A percentile compares a stretch with the other conserved stretches of the same genome.
These are phyloP conservation scores for Gaultheria prostrata DNA, from an alignment of 148 eudicot species.

Conservation along the genomic window DNA sequence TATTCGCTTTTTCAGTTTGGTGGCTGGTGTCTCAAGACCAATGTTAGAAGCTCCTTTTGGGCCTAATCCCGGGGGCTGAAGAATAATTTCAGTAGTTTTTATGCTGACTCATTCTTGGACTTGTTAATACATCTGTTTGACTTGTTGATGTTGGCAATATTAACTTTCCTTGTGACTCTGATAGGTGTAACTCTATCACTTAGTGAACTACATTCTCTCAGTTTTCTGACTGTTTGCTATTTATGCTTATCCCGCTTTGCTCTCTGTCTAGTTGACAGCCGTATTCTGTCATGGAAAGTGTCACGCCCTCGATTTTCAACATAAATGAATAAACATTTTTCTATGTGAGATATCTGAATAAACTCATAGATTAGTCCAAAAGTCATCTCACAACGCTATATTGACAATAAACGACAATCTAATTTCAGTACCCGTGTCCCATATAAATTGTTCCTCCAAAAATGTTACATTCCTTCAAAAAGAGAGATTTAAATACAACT, in stretches of 20 bases:
- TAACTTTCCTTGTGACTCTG: background rate
- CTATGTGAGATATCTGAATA: too few relatives aligned
- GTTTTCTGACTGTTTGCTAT: background rate
- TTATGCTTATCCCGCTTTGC: background rate
- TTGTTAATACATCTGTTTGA: background rate
- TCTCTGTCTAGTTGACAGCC: background rate
- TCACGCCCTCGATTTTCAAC: too few relatives aligned
- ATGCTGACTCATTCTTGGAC: background rate
- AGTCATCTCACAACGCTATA: too few relatives aligned
- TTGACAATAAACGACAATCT: too few relatives aligned
- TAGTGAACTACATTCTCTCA: background rate
- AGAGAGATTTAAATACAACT: too few relatives aligned
- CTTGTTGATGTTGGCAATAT: background rate
- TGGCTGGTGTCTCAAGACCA: background rate
- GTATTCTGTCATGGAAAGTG: background rate
- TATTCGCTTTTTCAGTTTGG: too few relatives aligned
- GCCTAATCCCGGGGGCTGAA: background rate
- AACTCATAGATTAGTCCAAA: too few relatives aligned
- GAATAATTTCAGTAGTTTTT: background rate
- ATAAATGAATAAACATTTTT: too few relatives aligned
- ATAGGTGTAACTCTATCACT: background rate
- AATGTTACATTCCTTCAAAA: too few relatives aligned
- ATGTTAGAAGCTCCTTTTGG: slow-evolving; percentile 1
- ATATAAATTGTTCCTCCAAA: too few relatives aligned
- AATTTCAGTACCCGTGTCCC: too few relatives aligned